Conservation (phyloP, 2,329 filamentous ascomycete species). For the Scleromitrula shiraiana region DNA sequence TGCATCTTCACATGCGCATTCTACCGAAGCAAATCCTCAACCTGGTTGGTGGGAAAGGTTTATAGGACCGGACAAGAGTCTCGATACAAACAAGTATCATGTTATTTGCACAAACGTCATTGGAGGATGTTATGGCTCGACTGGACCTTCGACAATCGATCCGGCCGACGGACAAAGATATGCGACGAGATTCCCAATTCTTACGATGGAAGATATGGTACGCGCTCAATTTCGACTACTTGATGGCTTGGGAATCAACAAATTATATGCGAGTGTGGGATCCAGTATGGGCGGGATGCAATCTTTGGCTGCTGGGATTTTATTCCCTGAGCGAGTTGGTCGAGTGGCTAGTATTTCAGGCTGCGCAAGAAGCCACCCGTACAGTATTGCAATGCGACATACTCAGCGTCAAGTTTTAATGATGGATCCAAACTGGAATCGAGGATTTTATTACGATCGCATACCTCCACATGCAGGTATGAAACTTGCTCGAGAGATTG, state of each 20-base stretch:
- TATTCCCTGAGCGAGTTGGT: constrained; percentile 75
- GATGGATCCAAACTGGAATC: constrained; percentile 97
- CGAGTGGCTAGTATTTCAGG: constrained; percentile 85
- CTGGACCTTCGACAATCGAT: constrained; percentile 77
- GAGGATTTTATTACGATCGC: constrained; percentile 84
- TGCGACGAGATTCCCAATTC: constrained; percentile 87
- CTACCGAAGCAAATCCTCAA: constrained; percentile 76
- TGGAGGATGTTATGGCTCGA: constrained; percentile 92
- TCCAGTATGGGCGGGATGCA: constrained; percentile 99
- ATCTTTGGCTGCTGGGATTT: constrained; percentile 74
- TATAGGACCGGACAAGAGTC: constrained; percentile 75
- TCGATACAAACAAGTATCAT: constrained; percentile 89
- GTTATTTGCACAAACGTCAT: constrained; percentile 96
- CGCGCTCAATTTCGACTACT: constrained; percentile 87
- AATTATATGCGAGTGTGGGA: constrained; percentile 85
- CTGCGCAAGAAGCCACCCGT: constrained; percentile 89
- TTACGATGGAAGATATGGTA: constrained; percentile 97
- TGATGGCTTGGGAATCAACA: constrained; percentile 66
- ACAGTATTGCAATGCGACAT: constrained; percentile 97
- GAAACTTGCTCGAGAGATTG: constrained; percentile 96
- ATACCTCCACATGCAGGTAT: constrained; percentile 92
- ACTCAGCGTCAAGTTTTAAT: constrained; percentile 96
- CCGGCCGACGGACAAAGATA: constrained; percentile 83
- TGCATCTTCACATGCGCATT: constrained; percentile 94
- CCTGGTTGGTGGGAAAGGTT: constrained; percentile 99